A percentile compares a stretch with the other conserved stretches of the same genome.
These are phyloP conservation scores for Endothia cerciana DNA, from an alignment of 2,329 filamentous ascomycete genomes.

Conservation along the genomic window DNA sequence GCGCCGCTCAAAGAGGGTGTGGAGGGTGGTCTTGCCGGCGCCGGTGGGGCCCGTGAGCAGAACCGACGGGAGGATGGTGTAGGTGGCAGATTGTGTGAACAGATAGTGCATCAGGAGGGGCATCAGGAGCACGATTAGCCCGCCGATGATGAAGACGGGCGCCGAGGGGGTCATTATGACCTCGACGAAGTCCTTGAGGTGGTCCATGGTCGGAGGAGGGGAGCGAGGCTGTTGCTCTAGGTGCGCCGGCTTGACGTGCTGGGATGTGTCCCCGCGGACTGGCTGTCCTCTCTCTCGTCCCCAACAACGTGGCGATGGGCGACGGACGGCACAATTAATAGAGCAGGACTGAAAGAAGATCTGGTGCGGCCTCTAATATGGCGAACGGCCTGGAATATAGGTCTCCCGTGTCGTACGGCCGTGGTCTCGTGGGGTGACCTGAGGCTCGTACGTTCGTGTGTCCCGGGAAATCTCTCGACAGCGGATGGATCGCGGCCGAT, in stretches of 20 bases:
- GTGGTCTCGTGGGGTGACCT: slow-evolving; percentile 14
- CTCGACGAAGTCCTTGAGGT: slow-evolving; percentile 49
- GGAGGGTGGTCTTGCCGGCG: slow-evolving; percentile 84
- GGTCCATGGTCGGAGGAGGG: slow-evolving; percentile 39
- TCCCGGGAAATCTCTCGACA: slow-evolving; percentile 14
- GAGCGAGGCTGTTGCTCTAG: neutral
- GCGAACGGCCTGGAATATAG: slow-evolving; percentile 21
- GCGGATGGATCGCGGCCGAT: slow-evolving; percentile 17
- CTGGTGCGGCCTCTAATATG: neutral
- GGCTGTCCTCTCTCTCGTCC: neutral
- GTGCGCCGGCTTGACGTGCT: slow-evolving; percentile 2
- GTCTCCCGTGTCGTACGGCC: slow-evolving; percentile 21
- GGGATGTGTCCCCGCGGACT: neutral
- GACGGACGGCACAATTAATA: neutral
- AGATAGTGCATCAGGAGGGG: slow-evolving; percentile 79
- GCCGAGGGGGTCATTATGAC: slow-evolving; percentile 62
- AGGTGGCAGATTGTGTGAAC: slow-evolving; percentile 69
- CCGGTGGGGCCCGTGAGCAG: slow-evolving; percentile 81
- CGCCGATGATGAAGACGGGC: slow-evolving; percentile 67
- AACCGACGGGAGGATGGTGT: slow-evolving; percentile 73
- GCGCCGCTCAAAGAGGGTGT: slow-evolving; percentile 72
- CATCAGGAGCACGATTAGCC: slow-evolving; percentile 70
- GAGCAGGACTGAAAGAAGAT: neutral
- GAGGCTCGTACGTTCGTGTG: slow-evolving; percentile 19
- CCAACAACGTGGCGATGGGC: slow-evolving; percentile 4